Evolutionary conservation across 2,329 filamentous ascomycete genomes (phyloP), one percentile per base, ranked within the genome.

Genomic region (Decorospora gaudefroyi): DNA sequence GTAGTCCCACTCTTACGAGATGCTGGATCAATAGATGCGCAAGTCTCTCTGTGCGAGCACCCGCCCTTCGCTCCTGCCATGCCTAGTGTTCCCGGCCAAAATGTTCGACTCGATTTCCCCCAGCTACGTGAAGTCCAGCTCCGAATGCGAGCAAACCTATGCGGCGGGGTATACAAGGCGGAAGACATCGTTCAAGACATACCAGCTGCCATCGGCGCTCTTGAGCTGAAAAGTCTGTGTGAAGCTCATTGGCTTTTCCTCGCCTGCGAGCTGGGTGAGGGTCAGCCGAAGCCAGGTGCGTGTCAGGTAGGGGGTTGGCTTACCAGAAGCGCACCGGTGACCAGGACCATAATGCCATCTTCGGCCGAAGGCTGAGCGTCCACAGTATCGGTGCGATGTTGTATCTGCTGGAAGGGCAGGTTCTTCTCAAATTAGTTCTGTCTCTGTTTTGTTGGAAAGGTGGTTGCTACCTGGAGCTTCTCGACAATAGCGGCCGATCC

Each of bases 171-270:
- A 92, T 60, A 96, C 82, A 51, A 97, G 82, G 75, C 88, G 88
- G 84, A 97, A 97, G 71, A 97, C 76, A 72, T 97, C 92, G 79
- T 97, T 96, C 77, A 85, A 86, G 69, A 97, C 87, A 72, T 83
- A 96, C 74, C 79, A 84, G 61, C 84, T 86, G 36, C 64, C 57
- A 42, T 90, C 86, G 43, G 91, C 87, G 49, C 83, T 85, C 56
- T 83, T 73, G 52, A 97, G 85, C 73, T 95, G 87, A 82, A 97
- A 97, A 43, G 82, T 76, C 76, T 97, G 91, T 43, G 85, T 85
- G 76, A 91, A 99, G 80, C 83, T 90, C 86, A 96, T 93, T 30
- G 90, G 88, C 65, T 83, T 83, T 71, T 87, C 79, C 74, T 90
- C 84, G 59, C 91, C 90, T 55, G 96, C 90, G 62, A 95, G 85